Base-by-base conservation (phyloP, 1,284 basidiomycete species). In the Apiotrichum montevideense region DNA sequence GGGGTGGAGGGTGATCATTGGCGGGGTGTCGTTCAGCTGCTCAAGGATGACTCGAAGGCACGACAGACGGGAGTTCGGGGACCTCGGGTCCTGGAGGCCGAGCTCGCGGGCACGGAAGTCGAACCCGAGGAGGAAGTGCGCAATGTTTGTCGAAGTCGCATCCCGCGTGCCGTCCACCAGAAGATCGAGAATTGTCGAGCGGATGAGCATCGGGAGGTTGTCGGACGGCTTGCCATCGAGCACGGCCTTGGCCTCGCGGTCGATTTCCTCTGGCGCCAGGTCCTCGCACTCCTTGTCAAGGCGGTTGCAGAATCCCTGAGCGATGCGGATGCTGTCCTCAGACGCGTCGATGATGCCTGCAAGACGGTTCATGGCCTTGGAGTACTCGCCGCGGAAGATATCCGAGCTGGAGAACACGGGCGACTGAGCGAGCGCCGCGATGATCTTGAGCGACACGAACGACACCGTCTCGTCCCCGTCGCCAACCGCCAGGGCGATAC, bases 81-180 rank as follows among this genome's bases (percentile, higher is more conserved):
- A 86, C 62, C 85, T 83, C 0, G 70, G 79, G 63, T 78, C 78
- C 58, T 74, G 76, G 50, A 78, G 72, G 58, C 66, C 71, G 63
- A 73, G 72, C 60, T 72, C 73, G 51, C 67, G 67, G 1, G 86
- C 69, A 8, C 77, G 69, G 61, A 80, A 69, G 61, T 82, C 88
- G 70, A 94, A 92, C 6, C 83, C 83, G 37, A 98, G 82, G 8
- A 98, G 78, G 73, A 92, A 88, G 77, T 98, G 92, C 0, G 88
- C 88, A 39, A 97, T 71, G 66, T 95, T 97, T 13, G 94, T 91
- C 57, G 86, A 89, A 0, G 85, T 75, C 9, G 82, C 76, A 46
- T 80, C 80, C n/a, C 82, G 77, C 0, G 93, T 94, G 61, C 88
- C 88, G 54, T 84, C 84, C 44, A 92, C 83, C 57, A 99, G 80